These are phyloP conservation scores for Rugonectria rugulosa DNA, from an alignment of 2,329 filamentous ascomycete species.

Conservation along the genomic window DNA sequence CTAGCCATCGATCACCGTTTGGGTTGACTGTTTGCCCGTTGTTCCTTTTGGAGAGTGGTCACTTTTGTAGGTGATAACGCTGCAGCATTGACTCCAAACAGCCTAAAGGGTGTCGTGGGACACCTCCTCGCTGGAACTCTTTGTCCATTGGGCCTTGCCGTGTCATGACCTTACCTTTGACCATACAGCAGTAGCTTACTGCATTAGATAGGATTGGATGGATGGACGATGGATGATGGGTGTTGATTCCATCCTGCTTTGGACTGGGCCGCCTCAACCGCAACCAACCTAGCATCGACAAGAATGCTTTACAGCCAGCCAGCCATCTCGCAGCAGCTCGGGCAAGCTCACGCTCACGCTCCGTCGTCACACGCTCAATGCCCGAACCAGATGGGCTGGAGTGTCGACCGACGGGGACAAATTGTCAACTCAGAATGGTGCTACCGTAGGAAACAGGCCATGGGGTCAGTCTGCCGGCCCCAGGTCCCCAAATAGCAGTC, in stretches of 20 bases:
- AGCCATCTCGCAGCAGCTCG: constrained; percentile 2
- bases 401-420: constrained; percentile 13
- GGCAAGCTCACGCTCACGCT: constrained; percentile 13
- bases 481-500: constrained; percentile 15
- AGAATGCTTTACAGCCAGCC: not conserved
- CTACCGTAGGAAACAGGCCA: constrained; percentile 10
- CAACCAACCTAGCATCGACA: constrained; percentile 1
- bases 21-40: constrained; percentile 3
- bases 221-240: too few relatives aligned
- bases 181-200: not conserved
- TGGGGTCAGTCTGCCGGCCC: constrained; percentile 6
- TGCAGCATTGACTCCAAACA: not conserved
- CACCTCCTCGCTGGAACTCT: not conserved
- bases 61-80: not conserved
- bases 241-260: constrained; percentile 5
- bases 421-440: constrained; percentile 15
- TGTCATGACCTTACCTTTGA: constrained; percentile 9
- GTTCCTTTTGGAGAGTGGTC: not conserved
- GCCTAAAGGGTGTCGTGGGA: not conserved
- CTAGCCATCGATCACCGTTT: constrained; percentile 17
- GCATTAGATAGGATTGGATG: not conserved
- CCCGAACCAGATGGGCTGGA: constrained; percentile 3
- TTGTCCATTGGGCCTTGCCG: constrained; percentile 7
- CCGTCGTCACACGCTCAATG: constrained; percentile 12
- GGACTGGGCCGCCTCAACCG: constrained; percentile 14